Conservation (phyloP, 2,329 filamentous ascomycete genomes). For the Podosphaera fusca region DNA sequence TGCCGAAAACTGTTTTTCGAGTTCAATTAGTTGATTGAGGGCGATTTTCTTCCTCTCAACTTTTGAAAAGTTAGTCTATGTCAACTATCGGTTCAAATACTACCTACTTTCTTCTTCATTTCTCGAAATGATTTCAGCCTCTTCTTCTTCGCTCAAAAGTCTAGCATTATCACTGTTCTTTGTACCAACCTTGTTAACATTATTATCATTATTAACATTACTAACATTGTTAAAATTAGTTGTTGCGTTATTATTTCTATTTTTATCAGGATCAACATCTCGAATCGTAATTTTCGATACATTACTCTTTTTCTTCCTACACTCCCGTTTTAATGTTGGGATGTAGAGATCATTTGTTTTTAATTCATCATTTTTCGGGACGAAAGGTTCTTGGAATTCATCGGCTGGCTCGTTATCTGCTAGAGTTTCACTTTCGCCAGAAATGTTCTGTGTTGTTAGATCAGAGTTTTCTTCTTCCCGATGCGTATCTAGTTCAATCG, state of each 20-base stretch:
- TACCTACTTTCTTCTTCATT: constrained; percentile 40
- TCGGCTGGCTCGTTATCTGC: constrained; percentile 24
- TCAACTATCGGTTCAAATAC: neutral
- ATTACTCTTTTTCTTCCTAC: constrained; percentile 16
- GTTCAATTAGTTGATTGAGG: constrained; percentile 52
- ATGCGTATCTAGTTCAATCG: constrained; percentile 21
- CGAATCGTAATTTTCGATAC: constrained; percentile 10
- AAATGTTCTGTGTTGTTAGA: constrained; percentile 15
- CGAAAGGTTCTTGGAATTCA: constrained; percentile 19
- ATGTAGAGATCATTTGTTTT: constrained; percentile 7
- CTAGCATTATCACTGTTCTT: constrained; percentile 12
- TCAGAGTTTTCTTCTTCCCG: constrained; percentile 18
- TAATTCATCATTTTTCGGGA: neutral
- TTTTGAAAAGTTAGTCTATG: constrained; percentile 20
- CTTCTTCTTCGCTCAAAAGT: constrained; percentile 28
- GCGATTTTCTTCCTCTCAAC: constrained; percentile 60
- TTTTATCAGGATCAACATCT: constrained; percentile 8
- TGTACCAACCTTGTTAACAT: neutral
- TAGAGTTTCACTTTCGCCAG: constrained; percentile 17
- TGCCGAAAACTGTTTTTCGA: constrained; percentile 73
- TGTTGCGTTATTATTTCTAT: neutral
- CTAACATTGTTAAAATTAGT: no score
- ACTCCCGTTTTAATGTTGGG: constrained; percentile 16
- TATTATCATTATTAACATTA: neutral
- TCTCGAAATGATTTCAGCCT: constrained; percentile 31